A percentile compares a stretch with the other conserved stretches of the same genome.
Evolutionary conservation across 345 rosid genomes (phyloP).

Genomic region (Eucalyptus viminalis): DNA sequence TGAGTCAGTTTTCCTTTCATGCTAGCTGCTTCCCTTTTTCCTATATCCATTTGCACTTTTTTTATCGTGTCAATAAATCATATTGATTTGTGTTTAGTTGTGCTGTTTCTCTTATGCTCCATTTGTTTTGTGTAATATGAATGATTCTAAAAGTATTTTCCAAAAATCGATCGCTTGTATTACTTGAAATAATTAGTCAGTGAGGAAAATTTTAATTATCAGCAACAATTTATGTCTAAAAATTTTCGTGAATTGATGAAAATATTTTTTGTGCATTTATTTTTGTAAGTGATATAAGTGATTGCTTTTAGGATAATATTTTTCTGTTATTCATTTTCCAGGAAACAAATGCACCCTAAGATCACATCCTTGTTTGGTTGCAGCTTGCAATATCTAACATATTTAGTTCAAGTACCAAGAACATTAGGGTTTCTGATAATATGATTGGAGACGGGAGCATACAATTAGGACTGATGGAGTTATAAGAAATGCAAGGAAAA

Average conservation of each 20-base stretch:
- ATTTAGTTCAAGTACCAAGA: not conserved
- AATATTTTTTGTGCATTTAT: not conserved
- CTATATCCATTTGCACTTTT: not conserved
- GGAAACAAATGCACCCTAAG: not conserved
- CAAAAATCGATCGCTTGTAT: not conserved
- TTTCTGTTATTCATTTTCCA: not conserved
- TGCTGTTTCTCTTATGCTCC: not conserved
- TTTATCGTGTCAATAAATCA: not conserved
- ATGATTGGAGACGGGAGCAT: not conserved
- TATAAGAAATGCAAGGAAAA: not conserved
- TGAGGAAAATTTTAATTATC: not conserved
- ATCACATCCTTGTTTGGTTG: not conserved
- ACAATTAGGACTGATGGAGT: not conserved
- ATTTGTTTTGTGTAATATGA: not conserved
- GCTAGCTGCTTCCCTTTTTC: not conserved
- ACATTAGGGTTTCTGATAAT: not conserved
- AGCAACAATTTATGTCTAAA: not conserved
- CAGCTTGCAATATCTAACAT: not conserved
- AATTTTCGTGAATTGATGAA: not conserved
- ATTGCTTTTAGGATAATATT: not conserved
- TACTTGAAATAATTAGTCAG: not conserved
- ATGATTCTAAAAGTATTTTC: not conserved
- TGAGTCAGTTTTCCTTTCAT: not conserved
- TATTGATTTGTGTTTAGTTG: not conserved
- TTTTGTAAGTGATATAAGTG: not conserved